A percentile compares a stretch with the other conserved stretches of the same genome.
phyloP scores from a whole-genome alignment of 441 rosid genomes.

The Aleurites moluccanus region DNA sequence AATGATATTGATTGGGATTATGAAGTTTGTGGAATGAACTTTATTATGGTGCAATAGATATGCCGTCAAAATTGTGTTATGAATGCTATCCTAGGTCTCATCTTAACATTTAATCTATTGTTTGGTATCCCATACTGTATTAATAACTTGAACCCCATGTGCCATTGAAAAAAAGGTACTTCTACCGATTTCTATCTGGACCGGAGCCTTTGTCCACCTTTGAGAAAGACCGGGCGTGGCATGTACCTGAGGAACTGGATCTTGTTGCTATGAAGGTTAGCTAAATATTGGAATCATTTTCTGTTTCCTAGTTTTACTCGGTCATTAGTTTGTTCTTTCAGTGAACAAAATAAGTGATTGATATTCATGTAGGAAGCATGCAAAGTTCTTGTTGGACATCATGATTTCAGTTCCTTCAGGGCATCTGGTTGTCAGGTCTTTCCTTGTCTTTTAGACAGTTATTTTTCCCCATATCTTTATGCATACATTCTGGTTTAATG shows the following conservation, averaged over 20 bases:
- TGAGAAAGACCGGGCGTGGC: constrained; percentile 87
- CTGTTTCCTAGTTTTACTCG: constrained; percentile 8
- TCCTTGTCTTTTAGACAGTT: constrained; percentile 17
- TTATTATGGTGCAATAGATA: not conserved
- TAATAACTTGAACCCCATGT: not conserved
- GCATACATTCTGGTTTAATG: not conserved
- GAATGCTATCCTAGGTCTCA: not conserved
- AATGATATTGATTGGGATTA: not conserved
- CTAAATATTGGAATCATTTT: constrained; percentile 9
- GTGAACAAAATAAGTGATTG: constrained; percentile 3
- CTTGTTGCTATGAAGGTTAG: constrained; percentile 75
- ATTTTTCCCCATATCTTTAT: not conserved
- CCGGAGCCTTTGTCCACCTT: constrained; percentile 69
- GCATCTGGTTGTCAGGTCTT: constrained; percentile 94
- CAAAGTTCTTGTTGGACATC: constrained; percentile 80
- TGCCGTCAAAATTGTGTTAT: not conserved
- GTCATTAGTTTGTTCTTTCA: not conserved
- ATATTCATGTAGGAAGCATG: constrained; percentile 77
- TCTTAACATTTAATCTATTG: not conserved
- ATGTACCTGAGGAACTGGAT: constrained; percentile 70
- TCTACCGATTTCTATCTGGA: constrained; percentile 78
- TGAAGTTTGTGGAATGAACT: not conserved
- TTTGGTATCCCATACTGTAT: not conserved
- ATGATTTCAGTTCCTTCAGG: constrained; percentile 96
- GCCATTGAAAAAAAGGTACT: constrained; percentile 53